phyloP scores from a whole-genome alignment of 2,329 filamentous ascomycete genomes.

The Ophiostoma novo-ulmi region DNA sequence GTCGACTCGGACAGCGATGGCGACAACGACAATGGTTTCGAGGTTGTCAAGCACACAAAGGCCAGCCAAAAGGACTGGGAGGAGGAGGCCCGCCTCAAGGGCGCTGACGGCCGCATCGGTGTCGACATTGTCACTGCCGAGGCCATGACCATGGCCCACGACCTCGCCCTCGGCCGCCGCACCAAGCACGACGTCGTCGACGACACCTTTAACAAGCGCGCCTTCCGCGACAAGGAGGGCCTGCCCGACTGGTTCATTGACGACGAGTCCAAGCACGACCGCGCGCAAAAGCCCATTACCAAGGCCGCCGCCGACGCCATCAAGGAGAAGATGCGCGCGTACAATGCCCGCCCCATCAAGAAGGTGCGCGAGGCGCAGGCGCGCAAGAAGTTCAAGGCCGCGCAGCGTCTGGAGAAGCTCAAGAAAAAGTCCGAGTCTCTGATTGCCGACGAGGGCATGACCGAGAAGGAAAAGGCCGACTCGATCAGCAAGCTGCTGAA shows the following conservation, averaged over 20 bases:
- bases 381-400: conserved; percentile 93
- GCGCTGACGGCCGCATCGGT: conserved; percentile 57
- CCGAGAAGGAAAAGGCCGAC: conserved; percentile 90
- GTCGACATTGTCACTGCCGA: conserved; percentile 99
- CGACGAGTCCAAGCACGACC: conserved; percentile 81
- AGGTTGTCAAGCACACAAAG: conserved; percentile 51
- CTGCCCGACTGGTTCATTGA: conserved; percentile 98
- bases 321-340: conserved; percentile 85
- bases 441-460: conserved; percentile 83
- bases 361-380: conserved; percentile 96
- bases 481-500: conserved; percentile 76
- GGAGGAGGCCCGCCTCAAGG: conserved; percentile 51
- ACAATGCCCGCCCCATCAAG: conserved; percentile 96
- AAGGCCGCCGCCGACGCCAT: conserved; percentile 87
- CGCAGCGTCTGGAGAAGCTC: conserved; percentile 84
- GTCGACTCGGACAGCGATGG: conserved; percentile 34
- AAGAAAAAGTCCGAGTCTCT: conserved; percentile 95
- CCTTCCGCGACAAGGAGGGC: conserved; percentile 85
- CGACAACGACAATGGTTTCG: conserved; percentile 42
- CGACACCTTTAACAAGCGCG: conserved; percentile 87
- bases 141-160: conserved; percentile 94
- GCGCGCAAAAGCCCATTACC: conserved; percentile 79
- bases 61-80: conserved; percentile 55
- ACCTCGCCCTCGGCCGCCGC: conserved; percentile 80
- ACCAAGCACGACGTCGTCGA: conserved; percentile 75